Conservation (phyloP, 768 basidiomycete genomes). For the Boletus huronensis region DNA sequence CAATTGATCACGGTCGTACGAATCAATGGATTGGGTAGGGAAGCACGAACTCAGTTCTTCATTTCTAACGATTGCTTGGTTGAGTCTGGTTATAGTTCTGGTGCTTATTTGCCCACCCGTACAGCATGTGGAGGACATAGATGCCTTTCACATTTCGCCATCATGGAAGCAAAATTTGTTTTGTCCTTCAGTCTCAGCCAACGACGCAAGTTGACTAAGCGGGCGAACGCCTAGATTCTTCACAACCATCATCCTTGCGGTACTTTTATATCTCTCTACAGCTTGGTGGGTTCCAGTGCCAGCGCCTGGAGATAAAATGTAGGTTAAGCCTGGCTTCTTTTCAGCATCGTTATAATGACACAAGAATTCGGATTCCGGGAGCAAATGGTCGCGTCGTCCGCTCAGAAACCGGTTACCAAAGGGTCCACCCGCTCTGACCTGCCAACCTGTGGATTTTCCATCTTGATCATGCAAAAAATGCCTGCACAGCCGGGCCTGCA, state of each 20-base stretch:
- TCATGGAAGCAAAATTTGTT: background rate
- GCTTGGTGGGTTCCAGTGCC: slow-evolving; percentile 22
- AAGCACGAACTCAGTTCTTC: background rate
- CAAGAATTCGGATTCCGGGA: background rate
- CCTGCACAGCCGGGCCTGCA: slow-evolving; percentile 7
- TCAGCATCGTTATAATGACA: background rate
- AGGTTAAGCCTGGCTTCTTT: background rate
- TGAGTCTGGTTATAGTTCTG: background rate
- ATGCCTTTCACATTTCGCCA: background rate
- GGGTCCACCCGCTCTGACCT: background rate
- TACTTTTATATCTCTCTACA: slow-evolving; percentile 10
- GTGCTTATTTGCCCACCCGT: background rate
- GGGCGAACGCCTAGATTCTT: background rate
- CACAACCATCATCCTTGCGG: background rate
- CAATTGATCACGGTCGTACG: background rate
- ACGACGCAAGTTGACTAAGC: background rate
- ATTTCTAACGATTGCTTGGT: background rate
- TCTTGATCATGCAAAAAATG: slow-evolving; percentile 5
- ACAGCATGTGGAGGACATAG: background rate
- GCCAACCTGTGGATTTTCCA: slow-evolving; percentile 25
- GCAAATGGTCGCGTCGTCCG: background rate
- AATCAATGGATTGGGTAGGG: background rate
- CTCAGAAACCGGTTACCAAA: slow-evolving; percentile 4
- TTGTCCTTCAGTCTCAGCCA: background rate
- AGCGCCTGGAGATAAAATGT: slow-evolving; percentile 4